Evolutionary conservation across 768 basidiomycete genomes (phyloP).

Genomic region (Lactarius hatsudake): DNA sequence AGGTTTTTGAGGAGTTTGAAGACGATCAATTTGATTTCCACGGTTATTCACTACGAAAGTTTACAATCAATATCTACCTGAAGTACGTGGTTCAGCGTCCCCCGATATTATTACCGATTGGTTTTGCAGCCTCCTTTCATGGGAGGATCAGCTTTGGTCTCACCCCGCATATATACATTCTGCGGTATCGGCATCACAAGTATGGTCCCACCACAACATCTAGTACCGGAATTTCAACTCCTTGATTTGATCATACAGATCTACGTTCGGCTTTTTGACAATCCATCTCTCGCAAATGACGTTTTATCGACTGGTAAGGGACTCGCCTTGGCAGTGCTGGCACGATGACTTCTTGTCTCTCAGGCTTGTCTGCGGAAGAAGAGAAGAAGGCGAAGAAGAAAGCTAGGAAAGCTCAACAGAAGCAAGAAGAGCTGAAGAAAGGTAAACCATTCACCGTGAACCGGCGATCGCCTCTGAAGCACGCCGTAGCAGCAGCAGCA

Average conservation of each 20-base stretch:
- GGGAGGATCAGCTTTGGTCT: conserved; percentile 77
- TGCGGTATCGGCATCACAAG: conserved; percentile 67
- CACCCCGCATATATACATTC: conserved; percentile 75
- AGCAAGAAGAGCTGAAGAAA: conserved; percentile 72
- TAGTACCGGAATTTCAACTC: background rate
- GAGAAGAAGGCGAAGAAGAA: conserved; percentile 86
- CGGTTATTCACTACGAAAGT: conserved; percentile 87
- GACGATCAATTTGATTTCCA: conserved; percentile 99
- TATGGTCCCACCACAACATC: conserved; percentile 33
- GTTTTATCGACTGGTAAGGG: conserved; percentile 31
- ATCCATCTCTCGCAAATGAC: conserved; percentile 56
- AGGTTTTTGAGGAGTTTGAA: conserved; percentile 84
- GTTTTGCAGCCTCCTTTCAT: conserved; percentile 61
- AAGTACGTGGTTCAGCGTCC: conserved; percentile 51
- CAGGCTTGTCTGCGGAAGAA: conserved; percentile 51
- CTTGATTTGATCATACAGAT: conserved; percentile 48
- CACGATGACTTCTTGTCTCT: conserved; percentile 21
- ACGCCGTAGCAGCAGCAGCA: conserved; percentile 32
- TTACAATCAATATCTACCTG: conserved; percentile 81
- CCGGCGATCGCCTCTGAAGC: conserved; percentile 21
- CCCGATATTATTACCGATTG: background rate
- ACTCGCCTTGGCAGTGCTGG: conserved; percentile 8
- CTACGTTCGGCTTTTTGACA: conserved; percentile 67
- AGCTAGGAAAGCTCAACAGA: conserved; percentile 76
- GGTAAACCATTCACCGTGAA: conserved; percentile 38